Evolutionary conservation across 306 rosid genomes (phyloP).

Genomic region (Malus sylvestris): DNA sequence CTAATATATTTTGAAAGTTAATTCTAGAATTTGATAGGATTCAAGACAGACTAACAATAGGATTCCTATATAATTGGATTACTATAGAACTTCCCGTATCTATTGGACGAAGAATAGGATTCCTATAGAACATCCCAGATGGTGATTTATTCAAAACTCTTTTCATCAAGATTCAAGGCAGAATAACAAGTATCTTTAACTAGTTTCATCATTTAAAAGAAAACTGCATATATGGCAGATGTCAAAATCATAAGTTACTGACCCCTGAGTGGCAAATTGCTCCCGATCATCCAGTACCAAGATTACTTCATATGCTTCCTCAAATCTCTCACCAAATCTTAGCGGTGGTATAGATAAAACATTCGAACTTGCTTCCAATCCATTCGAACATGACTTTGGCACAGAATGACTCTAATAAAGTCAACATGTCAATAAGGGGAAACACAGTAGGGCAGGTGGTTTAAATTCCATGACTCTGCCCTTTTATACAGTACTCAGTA

Average conservation of each 20-base stretch:
- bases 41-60: not conserved
- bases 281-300: slow-evolving; percentile 88
- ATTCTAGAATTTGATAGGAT: not conserved
- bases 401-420: slow-evolving; percentile 30
- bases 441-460: not conserved
- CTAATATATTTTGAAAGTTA: too few relatives aligned
- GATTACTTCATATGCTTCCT: slow-evolving; percentile 68
- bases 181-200: not conserved
- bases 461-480: not conserved
- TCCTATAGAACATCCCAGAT: not conserved
- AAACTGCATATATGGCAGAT: not conserved
- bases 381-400: slow-evolving; percentile 32
- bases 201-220: not conserved
- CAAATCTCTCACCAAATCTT: slow-evolving; percentile 82
- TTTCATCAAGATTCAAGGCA: not conserved
- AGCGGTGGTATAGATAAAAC: slow-evolving; percentile 69
- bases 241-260: slow-evolving; percentile 25
- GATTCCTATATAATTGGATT: not conserved
- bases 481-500: not conserved
- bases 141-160: not conserved
- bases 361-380: slow-evolving; percentile 30
- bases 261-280: slow-evolving; percentile 88
- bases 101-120: not conserved
- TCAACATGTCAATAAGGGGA: slow-evolving; percentile 19
- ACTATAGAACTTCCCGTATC: not conserved